Percentiles rank a stretch among this genome's conserved stretches.
phyloP scores from a whole-genome alignment of 805 yeast genomes.

The Middelhovenomyces tepae region DNA sequence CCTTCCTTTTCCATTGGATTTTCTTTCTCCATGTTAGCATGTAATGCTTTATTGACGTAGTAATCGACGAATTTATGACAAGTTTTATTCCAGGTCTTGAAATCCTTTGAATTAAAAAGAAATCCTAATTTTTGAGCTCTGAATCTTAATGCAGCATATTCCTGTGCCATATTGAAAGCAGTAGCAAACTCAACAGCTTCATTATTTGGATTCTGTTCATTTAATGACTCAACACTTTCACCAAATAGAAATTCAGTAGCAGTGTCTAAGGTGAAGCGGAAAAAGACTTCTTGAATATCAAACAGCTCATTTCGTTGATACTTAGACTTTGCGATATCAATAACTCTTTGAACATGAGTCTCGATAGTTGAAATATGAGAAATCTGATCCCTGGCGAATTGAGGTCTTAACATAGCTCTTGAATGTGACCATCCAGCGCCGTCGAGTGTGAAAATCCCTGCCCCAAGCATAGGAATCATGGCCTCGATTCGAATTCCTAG shows the following conservation, averaged over 20 bases:
- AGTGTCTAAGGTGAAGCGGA: slow-evolving; percentile 22
- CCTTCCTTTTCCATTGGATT: slow-evolving; percentile 19
- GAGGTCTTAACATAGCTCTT: slow-evolving; percentile 30
- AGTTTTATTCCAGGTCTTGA: slow-evolving; percentile 24
- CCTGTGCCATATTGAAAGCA: slow-evolving; percentile 18
- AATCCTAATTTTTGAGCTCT: slow-evolving; percentile 14
- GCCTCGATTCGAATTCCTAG: slow-evolving; percentile 23
- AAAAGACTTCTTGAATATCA: slow-evolving; percentile 16
- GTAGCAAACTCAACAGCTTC: slow-evolving; percentile 20
- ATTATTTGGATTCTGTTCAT: slow-evolving; percentile 3
- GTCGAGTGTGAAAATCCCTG: slow-evolving; percentile 30
- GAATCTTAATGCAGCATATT: slow-evolving; percentile 11
- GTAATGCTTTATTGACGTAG: slow-evolving; percentile 33
- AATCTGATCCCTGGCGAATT: slow-evolving; percentile 27
- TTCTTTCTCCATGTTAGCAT: slow-evolving; percentile 10
- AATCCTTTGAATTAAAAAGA: slow-evolving; percentile 20
- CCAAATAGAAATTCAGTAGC: slow-evolving; percentile 25
- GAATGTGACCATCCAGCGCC: slow-evolving; percentile 31
- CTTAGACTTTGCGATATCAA: slow-evolving; percentile 5
- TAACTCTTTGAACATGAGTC: slow-evolving; percentile 21
- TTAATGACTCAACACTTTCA: slow-evolving; percentile 14
- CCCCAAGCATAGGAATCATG: slow-evolving; percentile 25
- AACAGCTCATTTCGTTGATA: slow-evolving; percentile 9
- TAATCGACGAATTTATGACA: slow-evolving; percentile 31
- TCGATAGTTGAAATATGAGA: slow-evolving; percentile 21